These are phyloP conservation scores for Ustanciosporium gigantosporum DNA, from an alignment of 1,284 basidiomycete species.

Conservation along the genomic window DNA sequence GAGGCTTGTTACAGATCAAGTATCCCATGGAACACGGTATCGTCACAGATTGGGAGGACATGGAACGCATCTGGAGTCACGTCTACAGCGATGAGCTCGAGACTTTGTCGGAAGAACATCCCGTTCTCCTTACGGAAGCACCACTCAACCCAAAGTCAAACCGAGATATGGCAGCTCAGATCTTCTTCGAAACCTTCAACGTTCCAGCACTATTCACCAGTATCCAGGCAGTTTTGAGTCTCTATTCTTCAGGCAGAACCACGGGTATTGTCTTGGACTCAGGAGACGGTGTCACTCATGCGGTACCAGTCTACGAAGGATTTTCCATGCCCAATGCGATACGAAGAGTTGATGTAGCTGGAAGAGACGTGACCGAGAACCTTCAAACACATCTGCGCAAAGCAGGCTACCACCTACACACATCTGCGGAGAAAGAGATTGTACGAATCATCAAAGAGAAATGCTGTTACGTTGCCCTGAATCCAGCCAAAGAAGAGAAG, in stretches of 20 bases:
- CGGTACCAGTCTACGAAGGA: constrained; percentile 98
- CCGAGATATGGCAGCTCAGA: constrained; percentile 92
- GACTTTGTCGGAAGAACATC: constrained; percentile 70
- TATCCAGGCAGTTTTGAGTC: constrained; percentile 92
- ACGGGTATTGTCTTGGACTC: constrained; percentile 98
- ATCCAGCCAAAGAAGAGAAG: constrained; percentile 92
- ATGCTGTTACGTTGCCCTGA: constrained; percentile 89
- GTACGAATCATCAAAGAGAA: constrained; percentile 98
- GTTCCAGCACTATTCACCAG: constrained; percentile 96
- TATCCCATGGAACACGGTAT: constrained; percentile 61
- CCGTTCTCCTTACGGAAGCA: constrained; percentile 90
- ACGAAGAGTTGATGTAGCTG: constrained; percentile 90
- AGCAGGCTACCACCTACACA: constrained; percentile 90
- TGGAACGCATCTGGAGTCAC: constrained; percentile 60
- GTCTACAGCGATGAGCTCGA: constrained; percentile 58
- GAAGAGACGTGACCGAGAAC: constrained; percentile 91
- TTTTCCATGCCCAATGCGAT: constrained; percentile 99
- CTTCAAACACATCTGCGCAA: constrained; percentile 91
- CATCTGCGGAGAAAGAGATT: constrained; percentile 94
- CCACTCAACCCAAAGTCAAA: constrained; percentile 90
- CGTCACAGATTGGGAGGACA: constrained; percentile 60
- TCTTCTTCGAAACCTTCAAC: constrained; percentile 98
- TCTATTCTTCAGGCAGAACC: constrained; percentile 98
- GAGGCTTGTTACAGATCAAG: constrained; percentile 56
- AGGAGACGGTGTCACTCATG: constrained; percentile 97